Conservation (phyloP, 495 filamentous ascomycete genomes). For the Margaritispora aquatica region DNA sequence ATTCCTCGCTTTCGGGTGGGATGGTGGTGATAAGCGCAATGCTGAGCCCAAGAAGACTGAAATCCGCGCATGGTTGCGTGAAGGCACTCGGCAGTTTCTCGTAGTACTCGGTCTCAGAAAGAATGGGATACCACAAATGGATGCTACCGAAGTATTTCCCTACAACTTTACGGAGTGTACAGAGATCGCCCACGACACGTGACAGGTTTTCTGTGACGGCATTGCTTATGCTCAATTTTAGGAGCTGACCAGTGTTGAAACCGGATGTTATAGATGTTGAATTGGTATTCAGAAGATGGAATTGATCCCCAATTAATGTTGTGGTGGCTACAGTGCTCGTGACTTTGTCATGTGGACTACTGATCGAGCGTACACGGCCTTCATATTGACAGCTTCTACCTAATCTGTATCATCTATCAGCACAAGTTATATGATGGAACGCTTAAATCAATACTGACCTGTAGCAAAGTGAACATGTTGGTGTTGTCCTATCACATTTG, state of each 20-base stretch:
- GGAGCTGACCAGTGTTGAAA: background rate
- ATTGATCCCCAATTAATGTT: background rate
- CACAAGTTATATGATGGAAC: constrained; percentile 11
- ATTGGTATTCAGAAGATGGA: background rate
- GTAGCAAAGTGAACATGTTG: constrained; percentile 32
- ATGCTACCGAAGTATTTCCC: constrained; percentile 28
- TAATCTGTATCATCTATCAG: constrained; percentile 21
- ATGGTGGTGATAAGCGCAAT: constrained; percentile 35
- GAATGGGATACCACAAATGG: constrained; percentile 41
- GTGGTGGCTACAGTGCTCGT: background rate
- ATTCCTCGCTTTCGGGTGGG: constrained; percentile 11
- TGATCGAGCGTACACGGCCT: background rate
- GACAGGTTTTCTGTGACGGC: constrained; percentile 14
- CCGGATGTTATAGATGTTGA: background rate
- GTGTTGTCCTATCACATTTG: constrained; percentile 38
- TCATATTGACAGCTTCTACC: constrained; percentile 14
- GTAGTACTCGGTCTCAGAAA: constrained; percentile 36
- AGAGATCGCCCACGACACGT: constrained; percentile 4
- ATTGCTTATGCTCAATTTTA: constrained; percentile 24
- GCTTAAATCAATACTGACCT: too few species aligned
- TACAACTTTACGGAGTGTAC: constrained; percentile 24
- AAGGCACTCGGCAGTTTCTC: constrained; percentile 26
- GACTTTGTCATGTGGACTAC: background rate
- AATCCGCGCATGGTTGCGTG: constrained; percentile 33
- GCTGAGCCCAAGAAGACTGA: constrained; percentile 37